Conservation (phyloP, 2,329 filamentous ascomycete genomes). For the Diplodia scrobiculata region DNA sequence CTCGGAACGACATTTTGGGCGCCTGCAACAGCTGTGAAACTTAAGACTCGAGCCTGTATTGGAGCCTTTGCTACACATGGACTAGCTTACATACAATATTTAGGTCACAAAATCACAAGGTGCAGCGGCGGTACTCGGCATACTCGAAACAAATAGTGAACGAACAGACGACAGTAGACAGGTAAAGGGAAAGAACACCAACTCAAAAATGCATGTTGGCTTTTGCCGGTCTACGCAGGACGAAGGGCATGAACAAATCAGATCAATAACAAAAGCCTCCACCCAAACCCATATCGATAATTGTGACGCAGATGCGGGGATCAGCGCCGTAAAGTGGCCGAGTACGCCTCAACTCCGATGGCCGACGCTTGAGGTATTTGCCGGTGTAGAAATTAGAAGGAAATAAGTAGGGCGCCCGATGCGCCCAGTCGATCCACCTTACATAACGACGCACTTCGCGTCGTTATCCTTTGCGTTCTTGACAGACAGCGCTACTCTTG, state of each 20-base stretch:
- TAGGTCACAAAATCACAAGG: not conserved
- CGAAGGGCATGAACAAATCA: not conserved
- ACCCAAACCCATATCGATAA: constrained; percentile 11
- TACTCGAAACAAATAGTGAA: not conserved
- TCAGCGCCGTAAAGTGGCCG: constrained; percentile 16
- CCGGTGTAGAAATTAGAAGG: constrained; percentile 16
- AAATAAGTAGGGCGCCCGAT: constrained; percentile 5
- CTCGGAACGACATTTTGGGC: not conserved
- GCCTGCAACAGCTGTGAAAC: not conserved
- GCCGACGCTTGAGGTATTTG: constrained; percentile 28
- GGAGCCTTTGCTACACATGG: constrained; percentile 1
- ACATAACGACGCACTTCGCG: constrained; percentile 49
- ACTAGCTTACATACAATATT: constrained; percentile 17
- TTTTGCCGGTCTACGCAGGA: constrained; percentile 13
- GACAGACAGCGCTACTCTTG: constrained; percentile 77
- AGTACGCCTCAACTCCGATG: constrained; percentile 25
- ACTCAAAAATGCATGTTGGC: constrained; percentile 8
- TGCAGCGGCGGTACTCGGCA: constrained; percentile 18
- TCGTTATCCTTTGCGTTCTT: constrained; percentile 55
- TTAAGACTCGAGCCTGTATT: constrained; percentile 4
- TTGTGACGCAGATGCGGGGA: constrained; percentile 3
- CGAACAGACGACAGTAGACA: not conserved
- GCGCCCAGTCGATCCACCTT: not conserved
- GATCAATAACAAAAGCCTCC: not conserved
- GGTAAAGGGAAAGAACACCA: constrained; percentile 1